Percentiles rank a stretch among this genome's conserved stretches.
Conservation (phyloP, 2,329 filamentous ascomycete species). For the Penicillium sp. region DNA sequence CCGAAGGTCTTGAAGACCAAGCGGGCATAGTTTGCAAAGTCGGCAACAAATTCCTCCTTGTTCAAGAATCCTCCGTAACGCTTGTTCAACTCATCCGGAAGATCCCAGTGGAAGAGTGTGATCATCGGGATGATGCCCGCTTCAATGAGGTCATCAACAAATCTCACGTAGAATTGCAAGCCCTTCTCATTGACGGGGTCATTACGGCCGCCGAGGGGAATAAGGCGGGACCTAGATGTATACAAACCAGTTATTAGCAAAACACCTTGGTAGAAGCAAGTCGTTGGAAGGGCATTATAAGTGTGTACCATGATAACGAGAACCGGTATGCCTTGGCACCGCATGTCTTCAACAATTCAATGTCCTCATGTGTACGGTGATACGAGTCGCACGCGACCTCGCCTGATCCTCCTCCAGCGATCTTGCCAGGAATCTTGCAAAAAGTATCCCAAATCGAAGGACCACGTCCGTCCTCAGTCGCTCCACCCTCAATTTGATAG, state of each 20-base stretch:
- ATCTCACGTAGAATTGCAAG: slow-evolving; percentile 76
- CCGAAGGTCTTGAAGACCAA: slow-evolving; percentile 75
- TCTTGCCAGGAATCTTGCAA: slow-evolving; percentile 79
- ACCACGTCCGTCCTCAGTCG: slow-evolving; percentile 75
- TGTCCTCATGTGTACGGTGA: slow-evolving; percentile 77
- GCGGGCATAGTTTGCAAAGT: slow-evolving; percentile 80
- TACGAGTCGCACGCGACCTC: slow-evolving; percentile 86
- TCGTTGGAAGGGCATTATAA: background rate
- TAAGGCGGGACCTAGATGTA: slow-evolving; percentile 68
- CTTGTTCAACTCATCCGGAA: slow-evolving; percentile 77
- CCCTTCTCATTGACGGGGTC: slow-evolving; percentile 82
- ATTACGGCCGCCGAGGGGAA: slow-evolving; percentile 81
- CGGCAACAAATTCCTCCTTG: slow-evolving; percentile 79
- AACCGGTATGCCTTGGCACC: slow-evolving; percentile 81
- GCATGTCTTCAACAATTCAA: slow-evolving; percentile 74
- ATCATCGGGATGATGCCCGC: slow-evolving; percentile 81
- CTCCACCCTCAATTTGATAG: slow-evolving; percentile 85
- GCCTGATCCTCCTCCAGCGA: slow-evolving; percentile 76
- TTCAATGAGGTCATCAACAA: slow-evolving; percentile 77
- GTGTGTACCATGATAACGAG: slow-evolving; percentile 72
- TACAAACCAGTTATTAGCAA: background rate
- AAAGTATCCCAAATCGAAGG: slow-evolving; percentile 93
- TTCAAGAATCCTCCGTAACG: slow-evolving; percentile 82
- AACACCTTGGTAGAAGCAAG: background rate
- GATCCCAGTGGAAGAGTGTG: slow-evolving; percentile 88